A percentile compares a stretch with the other conserved stretches of the same genome.
These are phyloP conservation scores for Mucor mucedo DNA, from an alignment of 371 early-diverging fungal genomes.

Conservation along the genomic window DNA sequence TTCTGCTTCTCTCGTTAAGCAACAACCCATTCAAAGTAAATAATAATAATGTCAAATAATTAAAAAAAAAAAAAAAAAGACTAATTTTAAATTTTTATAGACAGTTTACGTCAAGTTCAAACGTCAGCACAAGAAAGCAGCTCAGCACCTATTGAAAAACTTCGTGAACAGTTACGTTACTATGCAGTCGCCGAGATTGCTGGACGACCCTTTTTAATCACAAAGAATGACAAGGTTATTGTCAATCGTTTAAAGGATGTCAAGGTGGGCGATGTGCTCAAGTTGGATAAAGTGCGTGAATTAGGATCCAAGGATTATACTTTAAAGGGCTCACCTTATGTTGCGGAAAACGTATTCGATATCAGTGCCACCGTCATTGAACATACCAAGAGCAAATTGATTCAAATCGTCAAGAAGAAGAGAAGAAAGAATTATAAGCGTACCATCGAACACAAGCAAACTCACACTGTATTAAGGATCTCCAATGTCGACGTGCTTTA, in stretches of 20 bases:
- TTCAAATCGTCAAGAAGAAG: constrained; percentile 84
- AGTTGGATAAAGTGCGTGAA: constrained; percentile 87
- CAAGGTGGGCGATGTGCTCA: constrained; percentile 86
- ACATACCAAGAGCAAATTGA: constrained; percentile 82
- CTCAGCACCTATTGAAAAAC: constrained; percentile 32
- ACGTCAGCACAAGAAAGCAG: constrained; percentile 20
- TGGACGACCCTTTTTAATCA: constrained; percentile 86
- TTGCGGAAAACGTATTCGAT: constrained; percentile 70
- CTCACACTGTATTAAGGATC: constrained; percentile 81
- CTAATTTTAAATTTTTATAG: constrained; percentile 4
- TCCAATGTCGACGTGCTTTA: constrained; percentile 68
- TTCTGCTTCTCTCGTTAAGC: constrained; percentile 10
- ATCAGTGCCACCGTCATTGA: constrained; percentile 91
- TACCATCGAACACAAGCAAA: constrained; percentile 73
- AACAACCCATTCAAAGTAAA: constrained; percentile 34
- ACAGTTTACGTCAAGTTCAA: constrained; percentile 25
- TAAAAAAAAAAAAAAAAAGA: not conserved
- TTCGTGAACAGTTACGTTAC: constrained; percentile 66
- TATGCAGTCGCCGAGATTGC: constrained; percentile 92
- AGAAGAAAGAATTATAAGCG: constrained; percentile 88
- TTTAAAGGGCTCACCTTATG: constrained; percentile 86
- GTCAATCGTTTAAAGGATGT: constrained; percentile 81
- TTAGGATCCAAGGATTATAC: constrained; percentile 86
- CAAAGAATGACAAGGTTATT: constrained; percentile 87
- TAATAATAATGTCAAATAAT: not conserved